Base-by-base conservation (phyloP, 768 basidiomycete species). In the Tylopilus felleus region DNA sequence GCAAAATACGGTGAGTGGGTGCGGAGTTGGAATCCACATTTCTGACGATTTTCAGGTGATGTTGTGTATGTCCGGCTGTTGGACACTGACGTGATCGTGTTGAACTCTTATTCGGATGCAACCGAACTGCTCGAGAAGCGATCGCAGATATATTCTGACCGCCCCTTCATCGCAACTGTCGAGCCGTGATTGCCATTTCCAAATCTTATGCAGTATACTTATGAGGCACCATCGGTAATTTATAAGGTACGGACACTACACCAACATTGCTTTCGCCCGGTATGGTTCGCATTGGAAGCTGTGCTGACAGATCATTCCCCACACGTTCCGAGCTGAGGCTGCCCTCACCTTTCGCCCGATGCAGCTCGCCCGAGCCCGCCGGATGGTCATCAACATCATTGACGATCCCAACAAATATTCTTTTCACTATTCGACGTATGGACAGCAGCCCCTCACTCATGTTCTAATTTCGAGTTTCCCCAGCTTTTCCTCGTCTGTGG, bases 401-500 rank as follows among this genome's bases (percentile, higher is more conserved):
- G 42, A 44, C 13, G 17, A 31, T 45, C 28, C 44, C 2, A 13
- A 31, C 5, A 19, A 23, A 29, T 45, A 45, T 21, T 2, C 44
- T 8, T 43, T 35, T 27, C 52, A 60, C 42, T 58, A 17, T 31
- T 22, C 35, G 12, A 43, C 41, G 53, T 49, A 44, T 36, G 53
- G 5, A 8, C 0, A n/a, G n/a, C n/a, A n/a, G n/a, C n/a, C n/a
- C n/a, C n/a, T n/a, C n/a, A n/a, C 38, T 9, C 17, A 8, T 17
- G 29, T 28, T 1, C 19, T 25, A 35, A 53, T 36, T 0, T 8
- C 17, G 8, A 9, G 4, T 28, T n/a, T 22, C 12, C 2, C 28
- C 21, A 73, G 74, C 36, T 59, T 66, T 29, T 60, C 74, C 9
- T 65, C 61, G 59, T 53, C 68, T 60, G 69, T 75, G 45, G 57